A percentile compares a stretch with the other conserved stretches of the same genome.
phyloP scores from a whole-genome alignment of 768 basidiomycete species.

The Tricholoma terreum region DNA sequence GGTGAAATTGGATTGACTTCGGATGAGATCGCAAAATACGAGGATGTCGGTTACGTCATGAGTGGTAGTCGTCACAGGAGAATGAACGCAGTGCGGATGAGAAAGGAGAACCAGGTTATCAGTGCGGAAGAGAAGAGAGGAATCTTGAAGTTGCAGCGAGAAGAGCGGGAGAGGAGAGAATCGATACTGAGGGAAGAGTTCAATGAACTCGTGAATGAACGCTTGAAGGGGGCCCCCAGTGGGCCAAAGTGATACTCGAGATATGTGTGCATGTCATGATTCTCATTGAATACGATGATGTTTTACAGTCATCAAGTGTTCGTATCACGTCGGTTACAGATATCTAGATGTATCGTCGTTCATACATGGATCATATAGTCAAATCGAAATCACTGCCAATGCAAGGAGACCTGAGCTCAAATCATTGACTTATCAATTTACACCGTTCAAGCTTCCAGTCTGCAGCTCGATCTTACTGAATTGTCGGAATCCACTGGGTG shows the following conservation, averaged over 20 bases:
- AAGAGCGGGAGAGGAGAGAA: conserved; percentile 91
- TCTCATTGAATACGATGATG: background rate
- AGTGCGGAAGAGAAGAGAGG: conserved; percentile 97
- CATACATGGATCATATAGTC: no score
- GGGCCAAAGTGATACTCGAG: conserved; percentile 4
- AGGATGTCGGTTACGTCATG: conserved; percentile 96
- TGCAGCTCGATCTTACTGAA: no score
- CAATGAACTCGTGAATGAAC: conserved; percentile 75
- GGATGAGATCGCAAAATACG: conserved; percentile 83
- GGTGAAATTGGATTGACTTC: conserved; percentile 96
- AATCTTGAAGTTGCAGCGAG: conserved; percentile 90
- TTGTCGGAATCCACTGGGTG: no score
- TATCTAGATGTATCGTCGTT: background rate
- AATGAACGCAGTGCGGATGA: conserved; percentile 98
- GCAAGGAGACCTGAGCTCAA: no score
- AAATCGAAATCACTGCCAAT: no score
- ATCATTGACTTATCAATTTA: no score
- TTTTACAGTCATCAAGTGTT: background rate
- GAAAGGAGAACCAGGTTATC: conserved; percentile 99
- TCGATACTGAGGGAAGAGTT: conserved; percentile 87
- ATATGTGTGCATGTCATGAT: background rate
- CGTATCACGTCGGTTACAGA: background rate
- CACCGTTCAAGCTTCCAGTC: no score
- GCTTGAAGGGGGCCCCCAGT: conserved; percentile 48
- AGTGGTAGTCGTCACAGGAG: conserved; percentile 89